Base-by-base conservation (phyloP, 1,284 basidiomycete genomes). In the Bondarzewia mesenterica region DNA sequence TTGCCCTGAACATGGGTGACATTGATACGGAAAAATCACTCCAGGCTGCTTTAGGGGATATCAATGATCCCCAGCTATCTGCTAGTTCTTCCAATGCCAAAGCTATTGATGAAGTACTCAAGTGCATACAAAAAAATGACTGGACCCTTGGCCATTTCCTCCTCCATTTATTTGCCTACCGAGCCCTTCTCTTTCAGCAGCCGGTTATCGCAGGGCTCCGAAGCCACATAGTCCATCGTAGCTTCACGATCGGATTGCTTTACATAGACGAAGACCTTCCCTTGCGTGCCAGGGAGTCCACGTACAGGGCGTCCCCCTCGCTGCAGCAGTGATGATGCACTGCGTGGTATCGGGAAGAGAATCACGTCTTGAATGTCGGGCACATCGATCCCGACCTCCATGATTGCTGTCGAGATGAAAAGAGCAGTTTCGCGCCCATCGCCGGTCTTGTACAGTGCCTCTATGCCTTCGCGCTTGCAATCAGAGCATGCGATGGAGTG, bases 401-500 rank as follows among this genome's bases (percentile, higher is more conserved):
- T 35, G 6, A 55, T 48, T 18, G 50, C 44, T 14, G 49, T 52
- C 15, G 48, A 36, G 12, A 53, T 38, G 42, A 50, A 43, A 18
- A 53, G 27, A 4, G 35, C 50, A 3, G 47, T 50, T 14, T 42
- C 23, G 14, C 50, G 47, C 8, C 42, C 25, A 1, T 48, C 50
- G 3, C 42, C 44, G 7, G 37, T 16, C 32, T 48, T 44, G 15
- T 47, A 40, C 3, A 52, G 41, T 3, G 48, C 42, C 2, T 22
- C 38, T 2, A 52, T n/a, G 8, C 44, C 48, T 10, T 53, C 54
- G 8, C 18, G 32, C 20, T 53, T 55, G 42, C 54, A 55, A 4
- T 48, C 45, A 7, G 47, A 42, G 26, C 52, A 55, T 12, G 36
- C 47, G 23, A 53, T 39, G n/a, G 52, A 53, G 27, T 53, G 52